Conservation (phyloP, 2,329 filamentous ascomycete species). For the Cladosporium sp. region DNA sequence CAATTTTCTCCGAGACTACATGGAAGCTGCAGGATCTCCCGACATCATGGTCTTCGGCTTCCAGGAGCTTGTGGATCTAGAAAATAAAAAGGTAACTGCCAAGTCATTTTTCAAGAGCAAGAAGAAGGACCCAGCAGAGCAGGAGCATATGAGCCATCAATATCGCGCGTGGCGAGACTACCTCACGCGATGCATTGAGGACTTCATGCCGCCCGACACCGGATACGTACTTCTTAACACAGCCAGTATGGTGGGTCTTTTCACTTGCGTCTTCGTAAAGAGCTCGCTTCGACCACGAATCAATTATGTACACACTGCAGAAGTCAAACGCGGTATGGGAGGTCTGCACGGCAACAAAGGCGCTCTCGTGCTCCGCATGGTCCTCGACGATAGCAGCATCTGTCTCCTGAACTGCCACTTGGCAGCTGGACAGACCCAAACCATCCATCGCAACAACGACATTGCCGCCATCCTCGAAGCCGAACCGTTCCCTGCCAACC, state of each 20-base stretch:
- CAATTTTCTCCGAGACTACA: slow-evolving; percentile 71
- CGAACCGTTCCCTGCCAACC: slow-evolving; percentile 59
- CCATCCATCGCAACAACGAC: slow-evolving; percentile 86
- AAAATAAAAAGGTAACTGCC: slow-evolving; percentile 96
- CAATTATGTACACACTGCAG: slow-evolving; percentile 67
- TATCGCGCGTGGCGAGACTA: slow-evolving; percentile 97
- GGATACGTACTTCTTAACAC: slow-evolving; percentile 83
- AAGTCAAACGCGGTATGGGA: slow-evolving; percentile 94
- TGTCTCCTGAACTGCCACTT: slow-evolving; percentile 98
- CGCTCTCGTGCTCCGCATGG: slow-evolving; percentile 83
- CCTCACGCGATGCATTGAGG: slow-evolving; percentile 72
- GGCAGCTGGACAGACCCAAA: slow-evolving; percentile 86
- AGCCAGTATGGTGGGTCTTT: slow-evolving; percentile 83
- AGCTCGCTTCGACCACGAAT: slow-evolving; percentile 69
- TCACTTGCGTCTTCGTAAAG: slow-evolving; percentile 93
- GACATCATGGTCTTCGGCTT: slow-evolving; percentile 95
- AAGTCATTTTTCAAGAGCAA: slow-evolving; percentile 79
- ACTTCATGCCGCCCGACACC: slow-evolving; percentile 69
- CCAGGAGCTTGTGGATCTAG: slow-evolving; percentile 94
- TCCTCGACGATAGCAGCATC: slow-evolving; percentile 85
- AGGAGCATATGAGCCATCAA: slow-evolving; percentile 91
- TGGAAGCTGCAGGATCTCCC: slow-evolving; percentile 69
- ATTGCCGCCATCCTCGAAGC: slow-evolving; percentile 83
- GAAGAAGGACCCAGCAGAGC: slow-evolving; percentile 76
- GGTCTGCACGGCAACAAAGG: slow-evolving; percentile 96